A percentile compares a stretch with the other conserved stretches of the same genome.
Evolutionary conservation across 768 basidiomycete species (phyloP).

Genomic region (Multifurca ochricompacta): DNA sequence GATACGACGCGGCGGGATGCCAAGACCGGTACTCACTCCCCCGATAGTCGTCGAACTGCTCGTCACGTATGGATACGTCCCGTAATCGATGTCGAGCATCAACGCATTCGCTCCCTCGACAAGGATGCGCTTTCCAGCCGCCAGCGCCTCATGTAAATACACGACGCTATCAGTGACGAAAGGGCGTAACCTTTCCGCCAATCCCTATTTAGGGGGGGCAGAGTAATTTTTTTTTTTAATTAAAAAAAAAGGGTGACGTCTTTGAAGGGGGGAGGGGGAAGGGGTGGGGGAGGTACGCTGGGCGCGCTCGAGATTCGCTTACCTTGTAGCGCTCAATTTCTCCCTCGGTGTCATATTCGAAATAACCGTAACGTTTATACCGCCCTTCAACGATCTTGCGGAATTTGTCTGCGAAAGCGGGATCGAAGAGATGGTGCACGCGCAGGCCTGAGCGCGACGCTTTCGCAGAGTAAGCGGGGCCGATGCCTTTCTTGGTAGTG

Average conservation of each 20-base stretch:
- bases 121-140: conserved; percentile 68
- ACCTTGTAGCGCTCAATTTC: conserved; percentile 94
- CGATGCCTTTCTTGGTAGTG: conserved; percentile 96
- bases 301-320: not conserved
- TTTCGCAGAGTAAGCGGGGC: conserved; percentile 97
- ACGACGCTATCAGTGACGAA: conserved; percentile 84
- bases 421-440: conserved; percentile 93
- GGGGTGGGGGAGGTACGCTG: conserved; percentile 8
- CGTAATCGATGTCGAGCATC: conserved; percentile 97
- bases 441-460: conserved; percentile 93
- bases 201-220: conserved; percentile 45
- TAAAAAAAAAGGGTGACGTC: not conserved
- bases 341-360: conserved; percentile 97
- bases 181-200: conserved; percentile 79
- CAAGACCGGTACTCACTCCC: conserved; percentile 96
- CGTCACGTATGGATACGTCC: conserved; percentile 97
- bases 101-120: conserved; percentile 98
- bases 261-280: not conserved
- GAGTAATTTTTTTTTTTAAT: too few species aligned
- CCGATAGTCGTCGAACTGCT: conserved; percentile 91
- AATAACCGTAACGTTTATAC: conserved; percentile 96
- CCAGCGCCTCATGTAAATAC: conserved; percentile 77
- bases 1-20: conserved; percentile 84
- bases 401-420: conserved; percentile 84
- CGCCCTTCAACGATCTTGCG: conserved; percentile 92